These are phyloP conservation scores for Penicillium maclennaniae DNA, from an alignment of 495 filamentous ascomycete genomes.

Conservation along the genomic window DNA sequence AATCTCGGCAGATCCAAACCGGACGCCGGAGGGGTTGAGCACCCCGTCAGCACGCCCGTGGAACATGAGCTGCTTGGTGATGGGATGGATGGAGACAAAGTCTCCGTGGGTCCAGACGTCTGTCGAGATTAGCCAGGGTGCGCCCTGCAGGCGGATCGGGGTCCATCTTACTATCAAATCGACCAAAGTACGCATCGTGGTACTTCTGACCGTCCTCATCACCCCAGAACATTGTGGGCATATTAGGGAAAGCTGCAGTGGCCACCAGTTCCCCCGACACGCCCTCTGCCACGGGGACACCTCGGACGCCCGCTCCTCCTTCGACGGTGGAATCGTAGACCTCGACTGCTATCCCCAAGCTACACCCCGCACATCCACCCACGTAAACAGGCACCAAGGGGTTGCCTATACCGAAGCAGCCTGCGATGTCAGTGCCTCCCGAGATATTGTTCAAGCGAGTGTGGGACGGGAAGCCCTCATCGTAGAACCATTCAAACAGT, in stretches of 20 bases:
- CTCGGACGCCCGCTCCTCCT: constrained; percentile 48
- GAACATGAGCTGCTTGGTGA: constrained; percentile 61
- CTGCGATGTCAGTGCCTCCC: constrained; percentile 56
- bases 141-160: background rate
- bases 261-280: constrained; percentile 71
- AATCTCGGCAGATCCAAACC: constrained; percentile 76
- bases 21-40: constrained; percentile 71
- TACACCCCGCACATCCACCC: constrained; percentile 63
- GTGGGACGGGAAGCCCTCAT: constrained; percentile 62
- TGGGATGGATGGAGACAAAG: constrained; percentile 66
- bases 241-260: constrained; percentile 62
- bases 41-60: constrained; percentile 75
- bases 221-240: constrained; percentile 22
- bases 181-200: constrained; percentile 66
- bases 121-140: constrained; percentile 1
- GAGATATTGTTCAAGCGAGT: constrained; percentile 67
- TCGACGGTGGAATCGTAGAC: constrained; percentile 61
- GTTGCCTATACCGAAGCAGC: constrained; percentile 65
- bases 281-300: constrained; percentile 53
- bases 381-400: constrained; percentile 67
- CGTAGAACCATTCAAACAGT: constrained; percentile 80
- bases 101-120: constrained; percentile 81
- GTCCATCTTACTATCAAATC: constrained; percentile 48
- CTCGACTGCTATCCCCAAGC: constrained; percentile 60
- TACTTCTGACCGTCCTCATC: constrained; percentile 77